phyloP scores from a whole-genome alignment of 345 rosid species.

The Euphorbia tirucalli region DNA sequence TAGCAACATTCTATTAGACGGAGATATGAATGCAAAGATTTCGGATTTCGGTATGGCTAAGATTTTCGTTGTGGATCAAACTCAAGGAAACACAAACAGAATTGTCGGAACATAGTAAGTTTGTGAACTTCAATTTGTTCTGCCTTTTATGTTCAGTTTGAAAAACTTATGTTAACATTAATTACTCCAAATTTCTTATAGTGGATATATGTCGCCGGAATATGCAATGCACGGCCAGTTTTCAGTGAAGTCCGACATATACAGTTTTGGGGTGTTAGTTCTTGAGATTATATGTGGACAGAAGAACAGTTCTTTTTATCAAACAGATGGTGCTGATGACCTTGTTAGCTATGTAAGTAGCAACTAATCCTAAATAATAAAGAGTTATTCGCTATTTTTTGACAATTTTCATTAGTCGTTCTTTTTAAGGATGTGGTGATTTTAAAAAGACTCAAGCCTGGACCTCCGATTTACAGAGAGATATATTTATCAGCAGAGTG shows the following conservation, averaged over 20 bases:
- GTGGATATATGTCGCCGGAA: conserved; percentile 15
- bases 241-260: conserved; percentile 9
- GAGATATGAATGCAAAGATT: conserved; percentile 26
- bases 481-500: too few species aligned
- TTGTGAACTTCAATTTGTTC: background rate
- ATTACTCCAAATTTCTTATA: background rate
- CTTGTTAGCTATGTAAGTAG: conserved; percentile 24
- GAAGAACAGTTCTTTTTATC: conserved; percentile 19
- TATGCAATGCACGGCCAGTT: conserved; percentile 29
- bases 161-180: background rate
- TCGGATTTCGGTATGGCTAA: conserved; percentile 33
- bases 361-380: too few species aligned
- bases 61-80: conserved; percentile 26
- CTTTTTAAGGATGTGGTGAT: too few species aligned
- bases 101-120: conserved; percentile 30
- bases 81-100: conserved; percentile 19
- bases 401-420: too few species aligned
- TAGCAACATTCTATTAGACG: conserved; percentile 23
- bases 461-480: too few species aligned
- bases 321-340: conserved; percentile 7
- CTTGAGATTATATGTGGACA: conserved; percentile 22
- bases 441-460: too few species aligned
- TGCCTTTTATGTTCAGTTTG: background rate
- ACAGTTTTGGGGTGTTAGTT: conserved; percentile 22
- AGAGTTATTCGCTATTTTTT: too few species aligned